phyloP scores from a whole-genome alignment of 305 asterid species.

The Plantago lanceolata region DNA sequence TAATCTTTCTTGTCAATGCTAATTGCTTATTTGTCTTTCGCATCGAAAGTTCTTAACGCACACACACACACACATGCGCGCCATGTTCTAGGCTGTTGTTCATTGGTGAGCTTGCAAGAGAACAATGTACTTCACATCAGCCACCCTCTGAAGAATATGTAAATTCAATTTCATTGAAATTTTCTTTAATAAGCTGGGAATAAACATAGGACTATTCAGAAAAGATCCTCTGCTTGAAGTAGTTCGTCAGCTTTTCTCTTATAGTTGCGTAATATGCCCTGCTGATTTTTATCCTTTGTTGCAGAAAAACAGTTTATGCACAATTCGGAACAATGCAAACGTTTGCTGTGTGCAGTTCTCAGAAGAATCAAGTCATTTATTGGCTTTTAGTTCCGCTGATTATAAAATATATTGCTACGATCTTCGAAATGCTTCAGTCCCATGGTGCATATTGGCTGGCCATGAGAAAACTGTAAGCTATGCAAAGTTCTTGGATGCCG shows the following conservation, averaged over 20 bases:
- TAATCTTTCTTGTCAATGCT: conserved; percentile 16
- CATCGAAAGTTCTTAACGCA: neutral
- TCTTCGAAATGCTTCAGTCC: conserved; percentile 39
- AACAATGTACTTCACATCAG: neutral
- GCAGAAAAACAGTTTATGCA: conserved; percentile 36
- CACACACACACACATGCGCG: neutral
- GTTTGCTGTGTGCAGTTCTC: conserved; percentile 58
- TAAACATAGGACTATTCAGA: neutral
- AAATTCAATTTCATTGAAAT: neutral
- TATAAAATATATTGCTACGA: conserved; percentile 44
- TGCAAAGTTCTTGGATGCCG: conserved; percentile 41
- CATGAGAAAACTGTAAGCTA: conserved; percentile 54
- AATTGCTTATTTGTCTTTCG: neutral
- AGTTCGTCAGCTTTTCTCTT: neutral
- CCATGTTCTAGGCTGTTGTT: neutral
- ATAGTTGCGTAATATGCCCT: neutral
- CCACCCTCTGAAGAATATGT: neutral
- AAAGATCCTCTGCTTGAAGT: neutral
- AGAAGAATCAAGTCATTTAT: conserved; percentile 38
- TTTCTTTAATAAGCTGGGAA: neutral
- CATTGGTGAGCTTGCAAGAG: neutral
- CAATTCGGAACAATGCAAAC: conserved; percentile 41
- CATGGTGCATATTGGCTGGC: conserved; percentile 55
- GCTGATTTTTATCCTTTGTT: neutral
- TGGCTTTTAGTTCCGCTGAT: conserved; percentile 50